Conservation (phyloP, 2,329 filamentous ascomycete genomes). For the Penicillium sp. region DNA sequence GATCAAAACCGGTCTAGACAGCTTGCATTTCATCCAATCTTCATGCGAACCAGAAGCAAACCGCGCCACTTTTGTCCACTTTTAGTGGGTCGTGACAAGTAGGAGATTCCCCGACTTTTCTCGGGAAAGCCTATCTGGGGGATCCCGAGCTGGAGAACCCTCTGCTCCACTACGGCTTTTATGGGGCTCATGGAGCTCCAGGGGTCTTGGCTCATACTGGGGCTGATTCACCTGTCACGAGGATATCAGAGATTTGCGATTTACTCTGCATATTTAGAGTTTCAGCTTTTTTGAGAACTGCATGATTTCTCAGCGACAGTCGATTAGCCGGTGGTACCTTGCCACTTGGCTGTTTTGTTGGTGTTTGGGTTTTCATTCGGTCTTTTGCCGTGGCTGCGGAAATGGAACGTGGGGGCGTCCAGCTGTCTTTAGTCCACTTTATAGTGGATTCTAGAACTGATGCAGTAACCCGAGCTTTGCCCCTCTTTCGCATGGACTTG, state of each 20-base stretch:
- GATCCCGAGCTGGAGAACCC: constrained; percentile 14
- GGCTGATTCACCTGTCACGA: constrained; percentile 7
- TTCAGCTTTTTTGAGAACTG: not conserved
- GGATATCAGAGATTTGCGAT: constrained; percentile 7
- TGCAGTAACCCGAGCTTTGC: constrained; percentile 20
- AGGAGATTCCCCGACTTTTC: constrained; percentile 5
- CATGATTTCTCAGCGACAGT: not conserved
- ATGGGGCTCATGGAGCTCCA: constrained; percentile 4
- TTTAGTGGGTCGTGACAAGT: constrained; percentile 2
- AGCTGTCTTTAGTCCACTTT: not conserved
- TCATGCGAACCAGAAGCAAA: constrained; percentile 1
- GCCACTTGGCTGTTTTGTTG: not conserved
- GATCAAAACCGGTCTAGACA: constrained; percentile 9
- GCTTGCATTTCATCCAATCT: not conserved
- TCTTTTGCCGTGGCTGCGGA: not conserved
- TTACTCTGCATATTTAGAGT: not conserved
- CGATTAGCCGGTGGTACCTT: not conserved
- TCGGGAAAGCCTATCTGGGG: constrained; percentile 27
- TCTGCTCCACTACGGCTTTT: constrained; percentile 1
- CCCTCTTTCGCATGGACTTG: not conserved
- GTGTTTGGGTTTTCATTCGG: not conserved
- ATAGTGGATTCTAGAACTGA: not conserved
- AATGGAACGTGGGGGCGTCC: not conserved
- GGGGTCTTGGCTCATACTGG: not conserved
- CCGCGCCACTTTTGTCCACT: not conserved